These are phyloP conservation scores for Suillus discolor DNA, from an alignment of 768 basidiomycete genomes.

Conservation along the genomic window DNA sequence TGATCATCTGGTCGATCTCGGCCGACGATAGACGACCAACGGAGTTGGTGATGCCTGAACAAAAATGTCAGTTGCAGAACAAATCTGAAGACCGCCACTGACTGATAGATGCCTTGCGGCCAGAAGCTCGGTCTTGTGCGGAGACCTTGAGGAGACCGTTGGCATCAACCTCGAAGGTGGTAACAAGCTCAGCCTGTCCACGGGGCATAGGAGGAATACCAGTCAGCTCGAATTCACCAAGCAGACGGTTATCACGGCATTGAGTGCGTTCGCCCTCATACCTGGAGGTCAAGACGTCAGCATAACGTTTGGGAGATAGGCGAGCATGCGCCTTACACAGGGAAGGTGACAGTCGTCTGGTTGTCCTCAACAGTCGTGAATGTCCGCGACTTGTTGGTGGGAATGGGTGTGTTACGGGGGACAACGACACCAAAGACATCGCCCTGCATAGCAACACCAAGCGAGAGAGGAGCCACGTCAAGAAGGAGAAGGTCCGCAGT, in stretches of 20 bases:
- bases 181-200: slow-evolving; percentile 98
- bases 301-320: background rate
- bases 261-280: slow-evolving; percentile 99
- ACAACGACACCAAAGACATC: slow-evolving; percentile 99
- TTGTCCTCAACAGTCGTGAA: slow-evolving; percentile 99
- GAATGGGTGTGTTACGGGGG: slow-evolving; percentile 99
- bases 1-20: slow-evolving; percentile 99
- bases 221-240: slow-evolving; percentile 99
- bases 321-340: slow-evolving; percentile 62
- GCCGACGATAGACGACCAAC: slow-evolving; percentile 96
- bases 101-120: slow-evolving; percentile 99
- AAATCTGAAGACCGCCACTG: slow-evolving; percentile 32
- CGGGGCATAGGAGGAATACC: slow-evolving; percentile 99
- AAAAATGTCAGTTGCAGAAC: slow-evolving; percentile 15
- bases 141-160: slow-evolving; percentile 99
- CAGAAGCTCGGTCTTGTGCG: slow-evolving; percentile 96
- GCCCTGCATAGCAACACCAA: slow-evolving; percentile 99
- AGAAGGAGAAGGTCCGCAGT: slow-evolving; percentile 98
- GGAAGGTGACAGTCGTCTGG: slow-evolving; percentile 99
- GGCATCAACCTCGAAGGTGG: slow-evolving; percentile 99
- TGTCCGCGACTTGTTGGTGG: slow-evolving; percentile 97
- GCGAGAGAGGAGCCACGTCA: slow-evolving; percentile 96
- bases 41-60: slow-evolving; percentile 92
- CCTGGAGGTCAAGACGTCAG: slow-evolving; percentile 35
- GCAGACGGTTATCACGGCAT: slow-evolving; percentile 98